phyloP scores from a whole-genome alignment of 257 asterid genomes.

The Petrea volubilis region DNA sequence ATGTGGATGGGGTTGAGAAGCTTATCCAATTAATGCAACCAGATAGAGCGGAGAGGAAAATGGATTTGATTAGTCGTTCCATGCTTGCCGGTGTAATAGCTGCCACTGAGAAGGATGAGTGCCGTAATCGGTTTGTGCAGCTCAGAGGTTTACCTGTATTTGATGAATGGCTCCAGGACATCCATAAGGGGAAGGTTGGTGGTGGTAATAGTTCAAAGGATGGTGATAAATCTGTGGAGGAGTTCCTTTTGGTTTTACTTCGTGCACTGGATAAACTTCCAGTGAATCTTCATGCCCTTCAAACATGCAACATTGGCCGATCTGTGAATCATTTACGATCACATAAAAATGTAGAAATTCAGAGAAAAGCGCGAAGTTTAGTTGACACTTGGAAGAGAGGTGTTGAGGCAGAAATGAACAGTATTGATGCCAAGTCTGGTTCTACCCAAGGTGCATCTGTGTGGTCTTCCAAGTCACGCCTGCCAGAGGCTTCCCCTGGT shows the following conservation, averaged over 20 bases:
- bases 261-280: conserved; percentile 94
- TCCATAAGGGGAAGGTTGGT: conserved; percentile 68
- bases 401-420: conserved; percentile 90
- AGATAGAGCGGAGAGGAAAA: conserved; percentile 55
- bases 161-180: conserved; percentile 96
- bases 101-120: conserved; percentile 74
- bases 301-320: conserved; percentile 85
- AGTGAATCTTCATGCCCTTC: conserved; percentile 82
- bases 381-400: conserved; percentile 98
- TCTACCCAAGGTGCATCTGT: conserved; percentile 45
- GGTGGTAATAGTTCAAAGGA: conserved; percentile 47
- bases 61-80: conserved; percentile 64
- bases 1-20: conserved; percentile 81
- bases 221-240: conserved; percentile 69
- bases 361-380: conserved; percentile 77
- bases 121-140: conserved; percentile 75
- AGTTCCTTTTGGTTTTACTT: conserved; percentile 77
- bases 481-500: conserved; percentile 63
- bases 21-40: conserved; percentile 78
- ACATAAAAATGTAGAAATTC: conserved; percentile 80
- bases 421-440: conserved; percentile 60
- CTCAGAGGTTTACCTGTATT: conserved; percentile 71
- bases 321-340: conserved; percentile 88
- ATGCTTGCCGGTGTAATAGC: conserved; percentile 78
- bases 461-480: conserved; percentile 77